phyloP scores from a whole-genome alignment of 805 yeast genomes.

The Komagataella kurtzmanii region DNA sequence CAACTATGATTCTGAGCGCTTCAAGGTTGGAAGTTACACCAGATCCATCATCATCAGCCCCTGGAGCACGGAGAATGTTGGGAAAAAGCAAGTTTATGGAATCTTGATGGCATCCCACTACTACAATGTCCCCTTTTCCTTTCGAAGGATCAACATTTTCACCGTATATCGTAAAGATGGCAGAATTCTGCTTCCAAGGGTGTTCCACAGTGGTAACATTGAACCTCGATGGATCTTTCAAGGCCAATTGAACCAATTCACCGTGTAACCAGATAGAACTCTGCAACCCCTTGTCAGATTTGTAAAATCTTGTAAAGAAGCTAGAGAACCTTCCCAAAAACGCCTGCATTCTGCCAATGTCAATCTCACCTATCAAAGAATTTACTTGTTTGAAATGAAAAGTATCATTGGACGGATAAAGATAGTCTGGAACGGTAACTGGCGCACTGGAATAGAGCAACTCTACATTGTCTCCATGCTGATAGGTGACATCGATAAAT shows the following conservation, averaged over 20 bases:
- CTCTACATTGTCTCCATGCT: conserved; percentile 7
- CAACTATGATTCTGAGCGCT: conserved; percentile 49
- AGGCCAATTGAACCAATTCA: conserved; percentile 20
- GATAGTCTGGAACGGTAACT: conserved; percentile 18
- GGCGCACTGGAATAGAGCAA: not conserved
- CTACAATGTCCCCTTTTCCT: conserved; percentile 31
- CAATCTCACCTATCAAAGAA: conserved; percentile 28
- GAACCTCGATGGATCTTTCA: conserved; percentile 12
- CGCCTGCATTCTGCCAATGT: conserved; percentile 29
- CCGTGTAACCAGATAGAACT: conserved; percentile 59
- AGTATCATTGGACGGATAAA: conserved; percentile 36
- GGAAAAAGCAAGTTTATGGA: conserved; percentile 69
- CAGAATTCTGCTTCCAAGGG: conserved; percentile 68
- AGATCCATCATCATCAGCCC: conserved; percentile 91
- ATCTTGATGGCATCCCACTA: conserved; percentile 87
- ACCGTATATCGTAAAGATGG: conserved; percentile 56
- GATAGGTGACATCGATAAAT: conserved; percentile 55
- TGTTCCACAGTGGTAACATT: conserved; percentile 44
- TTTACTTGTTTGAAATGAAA: conserved; percentile 24
- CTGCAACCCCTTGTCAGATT: conserved; percentile 54
- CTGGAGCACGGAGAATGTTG: conserved; percentile 60
- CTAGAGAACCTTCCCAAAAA: conserved; percentile 52
- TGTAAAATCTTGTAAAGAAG: conserved; percentile 67
- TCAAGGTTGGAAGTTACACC: conserved; percentile 76
- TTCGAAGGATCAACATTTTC: conserved; percentile 19